Evolutionary conservation across 306 rosid species (phyloP).

Genomic region (Vigna reflexopilosa): DNA sequence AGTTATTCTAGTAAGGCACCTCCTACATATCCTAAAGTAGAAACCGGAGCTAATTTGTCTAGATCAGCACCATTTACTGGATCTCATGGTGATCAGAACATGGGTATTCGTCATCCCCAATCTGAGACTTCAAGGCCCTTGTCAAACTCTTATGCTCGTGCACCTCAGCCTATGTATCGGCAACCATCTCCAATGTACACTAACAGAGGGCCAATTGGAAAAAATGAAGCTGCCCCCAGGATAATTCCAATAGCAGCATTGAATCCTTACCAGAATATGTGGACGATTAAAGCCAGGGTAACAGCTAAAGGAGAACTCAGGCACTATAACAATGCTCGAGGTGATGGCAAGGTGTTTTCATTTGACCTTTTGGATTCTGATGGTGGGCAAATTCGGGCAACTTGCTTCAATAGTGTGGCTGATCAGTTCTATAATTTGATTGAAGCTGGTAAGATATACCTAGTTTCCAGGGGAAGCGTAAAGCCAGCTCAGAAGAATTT

Average conservation of each 20-base stretch:
- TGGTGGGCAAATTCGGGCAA: conserved; percentile 85
- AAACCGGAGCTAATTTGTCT: conserved; percentile 47
- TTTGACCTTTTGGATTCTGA: conserved; percentile 89
- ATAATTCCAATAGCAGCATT: conserved; percentile 79
- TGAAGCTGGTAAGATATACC: conserved; percentile 81
- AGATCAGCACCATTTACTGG: conserved; percentile 51
- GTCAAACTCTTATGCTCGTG: conserved; percentile 52
- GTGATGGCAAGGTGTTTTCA: conserved; percentile 91
- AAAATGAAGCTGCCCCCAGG: conserved; percentile 82
- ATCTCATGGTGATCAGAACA: conserved; percentile 66
- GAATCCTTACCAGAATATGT: conserved; percentile 72
- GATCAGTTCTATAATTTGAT: conserved; percentile 74
- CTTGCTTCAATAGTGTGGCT: conserved; percentile 89
- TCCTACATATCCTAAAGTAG: conserved; percentile 47
- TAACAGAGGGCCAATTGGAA: conserved; percentile 76
- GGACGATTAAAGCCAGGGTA: conserved; percentile 96
- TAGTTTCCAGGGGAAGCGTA: conserved; percentile 73
- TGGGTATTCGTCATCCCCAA: conserved; percentile 52
- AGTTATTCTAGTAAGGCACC: conserved; percentile 48
- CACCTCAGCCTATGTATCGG: conserved; percentile 65
- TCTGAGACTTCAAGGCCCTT: conserved; percentile 56
- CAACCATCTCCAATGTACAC: conserved; percentile 71
- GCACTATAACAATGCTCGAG: conserved; percentile 72
- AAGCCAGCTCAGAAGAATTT: conserved; percentile 76
- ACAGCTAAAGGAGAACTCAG: conserved; percentile 84